phyloP scores from a whole-genome alignment of 129 eudicot genomes.

The Saussurea involucrata region DNA sequence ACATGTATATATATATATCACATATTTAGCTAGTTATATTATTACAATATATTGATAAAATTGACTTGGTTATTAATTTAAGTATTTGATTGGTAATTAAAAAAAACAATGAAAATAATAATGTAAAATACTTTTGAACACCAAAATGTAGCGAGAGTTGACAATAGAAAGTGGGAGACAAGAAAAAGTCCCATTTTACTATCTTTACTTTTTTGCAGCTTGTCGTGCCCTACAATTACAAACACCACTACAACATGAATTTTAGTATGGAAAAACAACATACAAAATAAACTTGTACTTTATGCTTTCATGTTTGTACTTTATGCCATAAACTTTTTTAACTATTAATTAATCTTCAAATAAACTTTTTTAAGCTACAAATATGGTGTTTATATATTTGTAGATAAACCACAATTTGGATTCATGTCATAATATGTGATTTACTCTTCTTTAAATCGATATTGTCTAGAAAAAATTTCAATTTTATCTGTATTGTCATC shows the following conservation, averaged over 20 bases:
- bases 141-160: conserved; percentile 19
- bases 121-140: background rate
- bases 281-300: background rate
- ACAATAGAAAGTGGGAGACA: conserved; percentile 42
- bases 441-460: background rate
- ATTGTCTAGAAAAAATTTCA: no score
- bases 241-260: conserved; percentile 21
- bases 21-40: no score
- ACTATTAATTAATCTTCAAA: background rate
- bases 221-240: conserved; percentile 27
- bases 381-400: background rate
- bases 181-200: conserved; percentile 25
- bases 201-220: conserved; percentile 32
- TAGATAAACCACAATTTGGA: background rate
- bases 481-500: background rate
- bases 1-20: no score
- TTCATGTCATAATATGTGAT: background rate
- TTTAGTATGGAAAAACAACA: conserved; percentile 22
- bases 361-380: background rate
- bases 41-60: no score
- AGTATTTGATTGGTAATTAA: background rate
- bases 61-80: background rate
- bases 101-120: background rate
- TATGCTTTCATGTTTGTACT: conserved; percentile 16
- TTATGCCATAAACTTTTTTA: no score